A percentile compares a stretch with the other conserved stretches of the same genome.
Evolutionary conservation across 1,139 yeast species (phyloP).

Genomic region (Pichia sp.): DNA sequence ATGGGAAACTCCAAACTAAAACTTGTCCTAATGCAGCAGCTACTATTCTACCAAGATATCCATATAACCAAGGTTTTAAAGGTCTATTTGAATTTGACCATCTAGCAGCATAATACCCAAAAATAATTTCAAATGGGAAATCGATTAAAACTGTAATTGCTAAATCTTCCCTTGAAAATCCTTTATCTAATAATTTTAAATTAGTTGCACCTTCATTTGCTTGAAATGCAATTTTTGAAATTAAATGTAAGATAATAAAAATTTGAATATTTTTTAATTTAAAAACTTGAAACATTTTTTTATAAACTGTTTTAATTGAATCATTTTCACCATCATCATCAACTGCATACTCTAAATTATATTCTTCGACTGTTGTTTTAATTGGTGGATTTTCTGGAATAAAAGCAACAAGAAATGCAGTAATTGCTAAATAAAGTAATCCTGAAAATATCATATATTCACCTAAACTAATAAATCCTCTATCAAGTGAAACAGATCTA

Average conservation of each 20-base stretch:
- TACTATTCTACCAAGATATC: conserved; percentile 74
- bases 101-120: conserved; percentile 93
- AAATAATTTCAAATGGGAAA: conserved; percentile 91
- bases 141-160: conserved; percentile 90
- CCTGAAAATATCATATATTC: conserved; percentile 80
- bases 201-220: conserved; percentile 96
- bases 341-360: conserved; percentile 10
- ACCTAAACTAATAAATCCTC: conserved; percentile 67
- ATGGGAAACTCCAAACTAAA: conserved; percentile 69
- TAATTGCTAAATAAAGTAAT: conserved; percentile 58
- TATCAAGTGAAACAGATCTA: conserved; percentile 51
- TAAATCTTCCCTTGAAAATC: conserved; percentile 86
- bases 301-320: conserved; percentile 38
- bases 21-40: conserved; percentile 76
- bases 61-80: conserved; percentile 83
- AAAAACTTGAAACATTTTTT: conserved; percentile 70
- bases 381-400: conserved; percentile 60
- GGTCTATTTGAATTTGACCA: conserved; percentile 80
- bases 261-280: conserved; percentile 71
- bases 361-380: conserved; percentile 27
- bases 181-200: conserved; percentile 84
- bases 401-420: conserved; percentile 49
- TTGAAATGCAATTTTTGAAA: conserved; percentile 89
- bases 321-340: conserved; percentile 10
- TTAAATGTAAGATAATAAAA: conserved; percentile 65